These are phyloP conservation scores for Asterella californica DNA, from an alignment of 225 moss, liverwort and hornwort species.

Conservation along the genomic window DNA sequence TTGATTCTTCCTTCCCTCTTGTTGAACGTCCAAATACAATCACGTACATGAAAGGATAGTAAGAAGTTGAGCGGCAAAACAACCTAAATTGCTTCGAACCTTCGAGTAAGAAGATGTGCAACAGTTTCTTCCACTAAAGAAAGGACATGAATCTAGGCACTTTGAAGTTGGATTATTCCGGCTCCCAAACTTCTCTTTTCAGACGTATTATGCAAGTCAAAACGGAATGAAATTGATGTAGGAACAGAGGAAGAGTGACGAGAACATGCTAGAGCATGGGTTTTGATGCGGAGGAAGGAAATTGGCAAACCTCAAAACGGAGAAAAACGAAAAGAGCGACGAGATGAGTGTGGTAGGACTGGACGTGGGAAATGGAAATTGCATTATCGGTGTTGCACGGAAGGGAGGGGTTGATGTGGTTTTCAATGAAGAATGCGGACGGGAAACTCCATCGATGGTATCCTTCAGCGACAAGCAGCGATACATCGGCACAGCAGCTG, in stretches of 20 bases:
- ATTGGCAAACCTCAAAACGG: no score
- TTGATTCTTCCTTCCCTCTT: not conserved
- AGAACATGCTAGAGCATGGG: no score
- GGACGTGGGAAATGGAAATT: slow-evolving; percentile 84
- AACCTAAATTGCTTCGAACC: not conserved
- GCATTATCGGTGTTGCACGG: slow-evolving; percentile 76
- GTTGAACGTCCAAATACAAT: not conserved
- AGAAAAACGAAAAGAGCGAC: not conserved
- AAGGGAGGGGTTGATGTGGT: slow-evolving; percentile 87
- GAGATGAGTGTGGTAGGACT: slow-evolving; percentile 90
- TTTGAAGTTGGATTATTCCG: no score
- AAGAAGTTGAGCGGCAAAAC: not conserved
- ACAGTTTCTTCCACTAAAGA: not conserved
- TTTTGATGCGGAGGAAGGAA: no score
- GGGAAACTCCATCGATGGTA: slow-evolving; percentile 87
- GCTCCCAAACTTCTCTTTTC: not conserved
- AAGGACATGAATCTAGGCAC: not conserved
- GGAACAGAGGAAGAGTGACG: not conserved
- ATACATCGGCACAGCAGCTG: slow-evolving; percentile 71
- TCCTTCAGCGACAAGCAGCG: slow-evolving; percentile 93
- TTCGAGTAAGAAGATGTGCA: not conserved
- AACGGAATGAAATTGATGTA: not conserved
- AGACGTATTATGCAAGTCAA: not conserved
- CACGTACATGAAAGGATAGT: not conserved
- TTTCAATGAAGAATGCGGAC: slow-evolving; percentile 83